Base-by-base conservation (phyloP, 2,329 filamentous ascomycete genomes). In the Dactylellina haptotyla region DNA sequence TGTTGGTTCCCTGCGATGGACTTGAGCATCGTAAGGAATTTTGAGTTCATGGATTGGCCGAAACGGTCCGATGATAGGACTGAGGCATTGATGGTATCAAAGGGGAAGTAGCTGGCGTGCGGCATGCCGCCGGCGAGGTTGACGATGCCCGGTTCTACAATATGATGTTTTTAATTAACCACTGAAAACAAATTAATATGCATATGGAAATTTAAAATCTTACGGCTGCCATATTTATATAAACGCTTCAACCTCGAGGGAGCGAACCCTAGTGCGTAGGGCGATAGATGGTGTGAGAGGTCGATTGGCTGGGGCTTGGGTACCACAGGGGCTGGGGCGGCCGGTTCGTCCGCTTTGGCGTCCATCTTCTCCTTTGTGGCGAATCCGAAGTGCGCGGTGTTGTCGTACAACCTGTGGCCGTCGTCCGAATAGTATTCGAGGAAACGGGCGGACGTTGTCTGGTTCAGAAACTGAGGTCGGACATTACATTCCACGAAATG, bases 21-120 rank as follows among this genome's bases (percentile, higher is more conserved):
- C 74, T 75, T 16, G 77, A 77, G 37, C 78, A 78, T 28, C 77
- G 79, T 48, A 79, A 76, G 58, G 78, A 79, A 61, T 78, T 77
- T 16, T 78, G 58, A 62, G 5, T 69, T 71, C 8, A 57, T 62
- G 25, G 76, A 75, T 64, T 80, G 79, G 3, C 79, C 75, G 12
- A 90, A 95, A 80, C 93, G 87, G 75, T 90, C 84, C 5, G 92
- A 89, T 75, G 87, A 86, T 30, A 92, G 91, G 74, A 90, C 87
- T 76, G 90, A 88, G 41, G 93, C 91, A 81, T 96, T 92, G 75
- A 97, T 87, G 0, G 92, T 95, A 78, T 97, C 93, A 81, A 90
- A 97, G 6, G 93, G 93, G 79, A 97, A 97, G 82, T 92, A 92
- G 67, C 86, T 86, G 39, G 89, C 84, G 80, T 95, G 89, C 14